Evolutionary conservation across 148 eudicot genomes (phyloP).

Genomic region (Bassia scoparia): DNA sequence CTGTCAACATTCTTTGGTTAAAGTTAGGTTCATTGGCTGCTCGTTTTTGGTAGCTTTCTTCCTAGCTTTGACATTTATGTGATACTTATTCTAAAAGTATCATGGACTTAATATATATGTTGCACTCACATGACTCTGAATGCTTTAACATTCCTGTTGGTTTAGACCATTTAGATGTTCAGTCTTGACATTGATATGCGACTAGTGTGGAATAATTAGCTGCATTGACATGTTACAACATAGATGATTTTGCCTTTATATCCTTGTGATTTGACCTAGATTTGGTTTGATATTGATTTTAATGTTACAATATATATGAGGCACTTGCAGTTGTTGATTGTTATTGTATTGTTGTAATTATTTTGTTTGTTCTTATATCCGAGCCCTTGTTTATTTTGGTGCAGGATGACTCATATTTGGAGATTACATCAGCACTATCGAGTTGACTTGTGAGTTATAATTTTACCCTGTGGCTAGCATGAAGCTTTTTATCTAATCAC

Average conservation of each 20-base stretch:
- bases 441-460: slow-evolving; percentile 50
- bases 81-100: too few species aligned
- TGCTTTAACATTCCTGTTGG: too few species aligned
- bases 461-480: neutral
- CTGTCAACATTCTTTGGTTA: neutral
- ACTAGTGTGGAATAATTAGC: too few species aligned
- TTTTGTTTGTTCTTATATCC: slow-evolving; percentile 11
- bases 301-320: too few species aligned
- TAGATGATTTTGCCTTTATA: too few species aligned
- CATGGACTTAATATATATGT: too few species aligned
- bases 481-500: neutral
- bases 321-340: neutral
- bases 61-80: neutral
- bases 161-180: too few species aligned
- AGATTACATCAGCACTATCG: slow-evolving; percentile 56
- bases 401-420: slow-evolving; percentile 55
- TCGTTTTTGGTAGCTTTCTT: neutral
- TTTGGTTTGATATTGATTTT: too few species aligned
- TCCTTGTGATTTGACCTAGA: too few species aligned
- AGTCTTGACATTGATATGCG: too few species aligned
- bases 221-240: too few species aligned
- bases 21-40: neutral
- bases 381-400: neutral
- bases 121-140: too few species aligned
- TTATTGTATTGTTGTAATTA: neutral